Evolutionary conservation across 805 yeast species (phyloP).

Genomic region (Sugiyamaella qingdaonensis): DNA sequence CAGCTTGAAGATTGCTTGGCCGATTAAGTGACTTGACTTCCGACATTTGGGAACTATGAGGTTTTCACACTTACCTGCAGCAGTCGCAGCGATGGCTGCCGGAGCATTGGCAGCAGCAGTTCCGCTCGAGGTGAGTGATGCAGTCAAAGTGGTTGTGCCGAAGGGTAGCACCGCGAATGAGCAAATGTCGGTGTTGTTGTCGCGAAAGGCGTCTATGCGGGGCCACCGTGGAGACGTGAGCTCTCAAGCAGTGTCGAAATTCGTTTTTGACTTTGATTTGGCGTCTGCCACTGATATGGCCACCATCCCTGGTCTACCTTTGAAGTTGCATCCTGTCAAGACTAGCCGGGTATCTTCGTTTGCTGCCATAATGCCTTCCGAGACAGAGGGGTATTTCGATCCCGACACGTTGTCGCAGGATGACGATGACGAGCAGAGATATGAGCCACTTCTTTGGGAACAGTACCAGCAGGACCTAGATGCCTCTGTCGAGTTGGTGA

Average conservation of each 20-base stretch:
- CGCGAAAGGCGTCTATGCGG: not conserved
- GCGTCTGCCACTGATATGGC: slow-evolving; percentile 4
- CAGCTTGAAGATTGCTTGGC: too few relatives aligned
- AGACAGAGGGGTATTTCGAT: slow-evolving; percentile 12
- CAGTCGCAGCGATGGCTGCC: not conserved
- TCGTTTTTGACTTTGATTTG: slow-evolving; percentile 16
- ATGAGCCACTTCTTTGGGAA: slow-evolving; percentile 16
- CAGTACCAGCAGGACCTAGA: slow-evolving; percentile 4
- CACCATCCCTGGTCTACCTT: slow-evolving; percentile 19
- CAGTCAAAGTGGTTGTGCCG: not conserved
- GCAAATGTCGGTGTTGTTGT: not conserved
- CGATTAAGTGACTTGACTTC: not conserved
- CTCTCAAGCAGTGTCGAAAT: slow-evolving; percentile 7
- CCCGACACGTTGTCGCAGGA: slow-evolving; percentile 3
- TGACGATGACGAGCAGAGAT: slow-evolving; percentile 17
- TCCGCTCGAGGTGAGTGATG: not conserved
- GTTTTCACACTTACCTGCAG: not conserved
- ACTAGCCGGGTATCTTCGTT: slow-evolving; percentile 9
- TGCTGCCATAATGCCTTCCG: slow-evolving; percentile 19
- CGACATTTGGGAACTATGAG: not conserved
- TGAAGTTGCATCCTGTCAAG: slow-evolving; percentile 17
- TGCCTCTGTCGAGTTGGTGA: slow-evolving; percentile 3
- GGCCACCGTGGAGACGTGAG: not conserved
- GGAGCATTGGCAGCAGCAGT: not conserved
- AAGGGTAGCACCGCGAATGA: not conserved